Evolutionary conservation across 179 eudicot genomes (phyloP).

Genomic region (Nepenthes alata): DNA sequence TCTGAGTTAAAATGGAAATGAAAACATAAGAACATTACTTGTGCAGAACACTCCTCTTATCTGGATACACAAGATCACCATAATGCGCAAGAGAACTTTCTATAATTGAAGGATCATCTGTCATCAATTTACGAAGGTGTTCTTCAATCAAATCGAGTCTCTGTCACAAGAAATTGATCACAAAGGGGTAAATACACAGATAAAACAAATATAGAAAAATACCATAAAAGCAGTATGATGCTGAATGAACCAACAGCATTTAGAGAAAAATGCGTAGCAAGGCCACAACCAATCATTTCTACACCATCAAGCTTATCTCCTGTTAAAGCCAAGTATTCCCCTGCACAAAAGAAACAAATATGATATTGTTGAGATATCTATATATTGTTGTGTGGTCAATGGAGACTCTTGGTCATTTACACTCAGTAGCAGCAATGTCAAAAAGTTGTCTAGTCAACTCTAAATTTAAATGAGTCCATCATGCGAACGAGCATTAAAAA

Average conservation of each 20-base stretch:
- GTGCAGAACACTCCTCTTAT: slow-evolving; percentile 47
- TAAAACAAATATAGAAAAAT: slow-evolving; percentile 1
- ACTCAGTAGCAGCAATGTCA: too few relatives aligned
- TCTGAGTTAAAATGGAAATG: background rate
- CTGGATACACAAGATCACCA: slow-evolving; percentile 84
- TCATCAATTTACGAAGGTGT: slow-evolving; percentile 67
- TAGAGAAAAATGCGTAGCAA: slow-evolving; percentile 74
- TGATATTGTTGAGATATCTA: background rate
- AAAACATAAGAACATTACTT: slow-evolving; percentile 32
- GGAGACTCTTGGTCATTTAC: too few relatives aligned
- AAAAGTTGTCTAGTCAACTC: too few relatives aligned
- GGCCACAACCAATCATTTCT: slow-evolving; percentile 82
- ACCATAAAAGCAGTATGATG: background rate
- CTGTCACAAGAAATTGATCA: slow-evolving; percentile 18
- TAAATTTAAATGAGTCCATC: too few relatives aligned
- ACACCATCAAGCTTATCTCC: slow-evolving; percentile 86
- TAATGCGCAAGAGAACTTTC: slow-evolving; percentile 88
- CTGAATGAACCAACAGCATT: slow-evolving; percentile 43
- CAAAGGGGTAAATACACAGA: background rate
- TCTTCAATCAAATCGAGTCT: slow-evolving; percentile 66
- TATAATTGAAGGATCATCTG: slow-evolving; percentile 64
- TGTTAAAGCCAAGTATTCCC: slow-evolving; percentile 85
- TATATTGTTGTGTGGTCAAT: background rate
- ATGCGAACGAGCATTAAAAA: too few relatives aligned
- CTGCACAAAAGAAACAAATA: slow-evolving; percentile 28